Evolutionary conservation across 805 yeast genomes (phyloP), one percentile per base, ranked within the genome.

Genomic region (Wickerhamiella australiensis): DNA sequence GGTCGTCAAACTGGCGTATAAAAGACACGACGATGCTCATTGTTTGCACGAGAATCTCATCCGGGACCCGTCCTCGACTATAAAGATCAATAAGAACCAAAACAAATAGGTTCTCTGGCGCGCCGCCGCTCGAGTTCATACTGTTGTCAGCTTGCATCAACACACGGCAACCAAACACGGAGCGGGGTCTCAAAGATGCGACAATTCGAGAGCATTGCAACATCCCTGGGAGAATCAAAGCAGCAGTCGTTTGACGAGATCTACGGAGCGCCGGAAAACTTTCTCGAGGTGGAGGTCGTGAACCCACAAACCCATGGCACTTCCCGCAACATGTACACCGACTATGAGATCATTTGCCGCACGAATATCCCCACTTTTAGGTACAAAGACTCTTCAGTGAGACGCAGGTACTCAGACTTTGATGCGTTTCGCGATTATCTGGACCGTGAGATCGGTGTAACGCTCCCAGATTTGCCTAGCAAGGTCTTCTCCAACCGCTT

Each of bases 241-340:
- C 47, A 46, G 37, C 52, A 44, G 33, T 21, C 52, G 7, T 22
- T 38, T 63, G 83, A 78, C 54, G 95, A 86, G 58, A 74, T 84
- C 40, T 92, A 92, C 61, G 95, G 94, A 0, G 94, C 84, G 58
- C 97, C 96, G 0, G 97, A 92, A 65, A 85, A 86, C 66, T 85
- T 87, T 60, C 73, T 90, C 37, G 98, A 90, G 66, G 79, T 92
- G 31, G 96, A 88, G 64, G 95, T 87, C 52, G 70, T 75, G 23
- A 80, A 80, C 61, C 94, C 95, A 9, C 77, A 78, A 54, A 85
- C 94, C 0, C 94, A 85, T 59, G 77, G 76, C 51, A 56, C 52
- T 51, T 75, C 82, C 20, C 66, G 78, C 27, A 74, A 78, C 25
- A 78, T 80, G 79, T 90, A 73, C 64, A 90, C 97, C 8, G 97